Percentiles rank a stretch among this genome's conserved stretches.
Conservation (phyloP, 2,329 filamentous ascomycete species). For the Curvularia lunata region DNA sequence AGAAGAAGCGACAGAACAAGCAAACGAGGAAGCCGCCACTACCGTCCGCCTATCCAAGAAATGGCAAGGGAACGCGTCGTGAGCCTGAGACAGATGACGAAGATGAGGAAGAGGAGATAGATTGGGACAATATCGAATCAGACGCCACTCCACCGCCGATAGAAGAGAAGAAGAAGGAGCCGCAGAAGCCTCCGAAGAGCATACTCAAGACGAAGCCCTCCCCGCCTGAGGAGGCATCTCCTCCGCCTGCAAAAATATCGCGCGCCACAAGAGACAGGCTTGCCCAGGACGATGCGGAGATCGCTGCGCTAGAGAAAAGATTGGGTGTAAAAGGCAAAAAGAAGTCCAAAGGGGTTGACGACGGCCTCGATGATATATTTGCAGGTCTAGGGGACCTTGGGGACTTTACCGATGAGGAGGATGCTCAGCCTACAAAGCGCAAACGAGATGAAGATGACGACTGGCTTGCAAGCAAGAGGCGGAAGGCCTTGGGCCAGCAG, state of each 20-base stretch:
- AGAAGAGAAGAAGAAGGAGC: slow-evolving; percentile 25
- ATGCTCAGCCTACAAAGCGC: slow-evolving; percentile 59
- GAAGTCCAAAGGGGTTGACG: slow-evolving; percentile 72
- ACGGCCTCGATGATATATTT: slow-evolving; percentile 81
- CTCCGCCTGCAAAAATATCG: slow-evolving; percentile 39
- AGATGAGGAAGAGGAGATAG: slow-evolving; percentile 34
- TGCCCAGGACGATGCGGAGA: slow-evolving; percentile 84
- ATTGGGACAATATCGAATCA: slow-evolving; percentile 45
- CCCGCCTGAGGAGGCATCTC: slow-evolving; percentile 15
- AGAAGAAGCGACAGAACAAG: slow-evolving; percentile 61
- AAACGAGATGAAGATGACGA: slow-evolving; percentile 65
- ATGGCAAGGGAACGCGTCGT: slow-evolving; percentile 22
- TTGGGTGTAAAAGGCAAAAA: slow-evolving; percentile 82
- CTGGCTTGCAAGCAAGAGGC: slow-evolving; percentile 65
- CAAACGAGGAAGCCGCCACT: slow-evolving; percentile 27
- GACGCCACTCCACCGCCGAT: slow-evolving; percentile 31
- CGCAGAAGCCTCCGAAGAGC: slow-evolving; percentile 38
- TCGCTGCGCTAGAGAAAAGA: slow-evolving; percentile 84
- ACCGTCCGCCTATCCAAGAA: slow-evolving; percentile 21
- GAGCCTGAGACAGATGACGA: slow-evolving; percentile 28
- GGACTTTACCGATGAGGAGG: slow-evolving; percentile 54
- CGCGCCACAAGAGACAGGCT: slow-evolving; percentile 64
- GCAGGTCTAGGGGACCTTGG: slow-evolving; percentile 68
- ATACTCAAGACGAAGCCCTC: slow-evolving; percentile 34
- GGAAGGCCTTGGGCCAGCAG: slow-evolving; percentile 53